Evolutionary conservation across 1,284 basidiomycete genomes (phyloP), one percentile per base, ranked within the genome.

Genomic region (Xerocomus nothofagi): DNA sequence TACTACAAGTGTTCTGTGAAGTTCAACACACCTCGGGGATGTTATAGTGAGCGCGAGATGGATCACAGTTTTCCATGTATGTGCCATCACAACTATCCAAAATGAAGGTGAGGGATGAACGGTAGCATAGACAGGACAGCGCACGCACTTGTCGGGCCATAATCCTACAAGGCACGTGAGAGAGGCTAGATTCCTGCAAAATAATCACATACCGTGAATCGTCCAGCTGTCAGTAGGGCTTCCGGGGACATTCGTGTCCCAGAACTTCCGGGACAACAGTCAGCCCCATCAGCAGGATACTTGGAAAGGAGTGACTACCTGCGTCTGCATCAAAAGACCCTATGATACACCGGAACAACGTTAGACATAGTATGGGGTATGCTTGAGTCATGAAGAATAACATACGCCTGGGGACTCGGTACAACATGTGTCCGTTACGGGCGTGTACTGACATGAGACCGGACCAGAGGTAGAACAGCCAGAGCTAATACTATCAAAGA

Each of bases 201-300:
- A 18, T 5, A 6, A 49, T 24, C 18, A 58, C 75, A 24, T 53
- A 82, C 86, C 86, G 50, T 88, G 86, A 53, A 89, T 85, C 0
- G 86, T 86, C 87, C 87, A 90, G 58, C 81, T 86, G 61, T 87
- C 61, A 12, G 56, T 57, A 12, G 88, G 85, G 2, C 86, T 84
- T 33, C 81, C 82, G 0, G 77, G 72, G 0, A 87, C 83, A 50
- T 79, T 59, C 3, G 76, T 76, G 55, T 86, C 82, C 82, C 84
- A 85, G 60, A 84, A 82, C 79, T 84, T 60, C 24, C 26, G 3
- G 21, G 6, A 51, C 3, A 21, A 48, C 32, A 6, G 11, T 57
- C 38, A 59, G 37, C 10, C 3, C 21, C 26, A 21, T 23, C 11
- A 9, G 18, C n/a, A 32, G 6, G 12, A 23, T 33, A 14, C 3